Conservation (phyloP, 2,329 filamentous ascomycete species). For the Sporothrix brasiliensis region DNA sequence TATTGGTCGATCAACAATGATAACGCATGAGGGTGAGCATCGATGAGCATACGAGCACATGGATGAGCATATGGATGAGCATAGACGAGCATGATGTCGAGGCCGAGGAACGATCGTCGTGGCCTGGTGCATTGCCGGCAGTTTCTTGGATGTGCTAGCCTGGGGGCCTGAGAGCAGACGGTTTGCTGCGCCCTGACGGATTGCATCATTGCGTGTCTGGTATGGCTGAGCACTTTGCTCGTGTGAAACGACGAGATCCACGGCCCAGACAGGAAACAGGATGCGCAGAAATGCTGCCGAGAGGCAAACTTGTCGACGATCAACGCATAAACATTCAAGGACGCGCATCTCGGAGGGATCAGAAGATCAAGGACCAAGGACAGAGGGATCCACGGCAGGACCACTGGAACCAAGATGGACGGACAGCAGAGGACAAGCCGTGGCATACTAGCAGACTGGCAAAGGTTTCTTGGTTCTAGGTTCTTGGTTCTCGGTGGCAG, state of each 20-base stretch:
- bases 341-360: constrained; percentile 10
- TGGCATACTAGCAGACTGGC: background rate
- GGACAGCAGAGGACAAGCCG: background rate
- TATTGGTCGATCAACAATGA: background rate
- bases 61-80: too few species aligned
- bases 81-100: too few species aligned
- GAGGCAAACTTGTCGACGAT: background rate
- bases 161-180: background rate
- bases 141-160: too few species aligned
- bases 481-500: too few species aligned
- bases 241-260: constrained; percentile 1
- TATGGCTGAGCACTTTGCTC: background rate
- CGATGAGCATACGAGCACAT: too few species aligned
- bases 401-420: background rate
- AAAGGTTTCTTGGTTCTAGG: background rate
- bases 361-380: background rate
- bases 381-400: background rate
- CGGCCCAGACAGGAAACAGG: constrained; percentile 1
- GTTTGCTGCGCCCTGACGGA: constrained; percentile 19
- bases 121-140: background rate
- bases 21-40: background rate
- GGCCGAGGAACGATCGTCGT: background rate
- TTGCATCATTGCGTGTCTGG: constrained; percentile 14
- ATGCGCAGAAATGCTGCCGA: background rate
- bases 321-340: constrained; percentile 11